Percentiles rank a stretch among this genome's conserved stretches.
Evolutionary conservation across 768 basidiomycete genomes (phyloP).

Genomic region (Dendrothele bispora): DNA sequence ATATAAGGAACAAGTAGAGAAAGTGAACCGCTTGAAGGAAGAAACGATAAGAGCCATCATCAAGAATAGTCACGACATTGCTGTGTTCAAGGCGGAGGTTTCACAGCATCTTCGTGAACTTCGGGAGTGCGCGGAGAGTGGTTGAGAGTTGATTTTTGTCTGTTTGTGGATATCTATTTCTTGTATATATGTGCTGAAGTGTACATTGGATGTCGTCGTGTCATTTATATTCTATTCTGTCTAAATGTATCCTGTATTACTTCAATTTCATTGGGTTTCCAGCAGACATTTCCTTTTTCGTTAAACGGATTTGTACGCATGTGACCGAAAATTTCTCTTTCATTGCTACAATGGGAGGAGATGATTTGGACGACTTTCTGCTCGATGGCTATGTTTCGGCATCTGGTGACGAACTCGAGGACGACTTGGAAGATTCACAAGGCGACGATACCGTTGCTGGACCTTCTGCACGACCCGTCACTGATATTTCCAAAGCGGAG

Average conservation of each 20-base stretch:
- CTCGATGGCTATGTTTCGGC: slow-evolving; percentile 66
- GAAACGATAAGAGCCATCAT: slow-evolving; percentile 80
- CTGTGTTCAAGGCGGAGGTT: slow-evolving; percentile 77
- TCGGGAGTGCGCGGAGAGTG: slow-evolving; percentile 64
- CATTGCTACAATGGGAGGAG: no score
- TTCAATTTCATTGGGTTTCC: no score
- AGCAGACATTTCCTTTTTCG: no score
- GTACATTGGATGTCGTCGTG: no score
- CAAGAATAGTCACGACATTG: slow-evolving; percentile 84
- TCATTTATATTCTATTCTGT: no score
- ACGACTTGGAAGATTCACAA: no score
- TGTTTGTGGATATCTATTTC: neutral
- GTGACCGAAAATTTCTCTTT: no score
- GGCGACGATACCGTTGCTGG: no score
- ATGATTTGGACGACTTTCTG: slow-evolving; percentile 84
- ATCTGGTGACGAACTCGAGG: slow-evolving; percentile 60
- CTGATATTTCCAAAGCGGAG: slow-evolving; percentile 9
- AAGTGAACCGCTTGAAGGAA: slow-evolving; percentile 70
- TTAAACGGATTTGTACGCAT: no score
- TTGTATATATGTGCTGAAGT: slow-evolving; percentile 8
- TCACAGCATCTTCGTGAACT: slow-evolving; percentile 69
- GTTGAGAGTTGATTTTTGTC: slow-evolving; percentile 19
- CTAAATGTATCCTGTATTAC: no score
- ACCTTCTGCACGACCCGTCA: neutral
- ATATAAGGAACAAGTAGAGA: slow-evolving; percentile 78